Evolutionary conservation across 805 yeast genomes (phyloP).

Genomic region (Wickerhamomyces bovis): DNA sequence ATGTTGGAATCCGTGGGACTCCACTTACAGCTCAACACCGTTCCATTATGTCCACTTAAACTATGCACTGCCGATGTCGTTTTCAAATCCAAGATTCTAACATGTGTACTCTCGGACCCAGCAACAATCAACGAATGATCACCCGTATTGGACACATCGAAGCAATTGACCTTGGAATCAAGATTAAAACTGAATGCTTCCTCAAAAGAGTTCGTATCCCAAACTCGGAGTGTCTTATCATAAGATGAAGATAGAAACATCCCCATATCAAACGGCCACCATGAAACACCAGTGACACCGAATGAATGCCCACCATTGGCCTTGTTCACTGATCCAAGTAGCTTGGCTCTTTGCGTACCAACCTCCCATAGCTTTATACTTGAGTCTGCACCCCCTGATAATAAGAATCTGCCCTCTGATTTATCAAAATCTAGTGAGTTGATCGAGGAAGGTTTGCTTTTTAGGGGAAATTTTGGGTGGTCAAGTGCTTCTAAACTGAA

Average conservation of each 20-base stretch:
- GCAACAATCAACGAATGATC: conserved; percentile 54
- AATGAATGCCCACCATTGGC: conserved; percentile 47
- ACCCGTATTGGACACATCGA: conserved; percentile 51
- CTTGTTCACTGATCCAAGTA: conserved; percentile 20
- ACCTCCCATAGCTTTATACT: conserved; percentile 64
- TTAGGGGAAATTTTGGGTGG: conserved; percentile 16
- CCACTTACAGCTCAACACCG: conserved; percentile 63
- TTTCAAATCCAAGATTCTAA: conserved; percentile 67
- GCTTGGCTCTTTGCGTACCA: conserved; percentile 1
- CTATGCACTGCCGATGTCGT: conserved; percentile 71
- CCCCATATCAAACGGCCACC: conserved; percentile 92
- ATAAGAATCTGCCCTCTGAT: conserved; percentile 37
- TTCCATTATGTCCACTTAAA: conserved; percentile 48
- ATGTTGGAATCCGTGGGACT: conserved; percentile 57
- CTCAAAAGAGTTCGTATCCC: conserved; percentile 70
- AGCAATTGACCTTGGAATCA: conserved; percentile 55
- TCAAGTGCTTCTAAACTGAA: conserved; percentile 17
- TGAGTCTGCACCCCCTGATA: conserved; percentile 74
- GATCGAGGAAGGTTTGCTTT: conserved; percentile 31
- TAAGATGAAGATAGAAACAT: conserved; percentile 79
- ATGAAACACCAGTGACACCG: conserved; percentile 67
- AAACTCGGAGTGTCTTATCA: conserved; percentile 68
- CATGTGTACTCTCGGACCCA: conserved; percentile 64
- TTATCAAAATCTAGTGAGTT: conserved; percentile 56
- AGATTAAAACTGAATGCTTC: conserved; percentile 63